Evolutionary conservation across 2,329 filamentous ascomycete genomes (phyloP).

Genomic region (Claviceps lovelessii): DNA sequence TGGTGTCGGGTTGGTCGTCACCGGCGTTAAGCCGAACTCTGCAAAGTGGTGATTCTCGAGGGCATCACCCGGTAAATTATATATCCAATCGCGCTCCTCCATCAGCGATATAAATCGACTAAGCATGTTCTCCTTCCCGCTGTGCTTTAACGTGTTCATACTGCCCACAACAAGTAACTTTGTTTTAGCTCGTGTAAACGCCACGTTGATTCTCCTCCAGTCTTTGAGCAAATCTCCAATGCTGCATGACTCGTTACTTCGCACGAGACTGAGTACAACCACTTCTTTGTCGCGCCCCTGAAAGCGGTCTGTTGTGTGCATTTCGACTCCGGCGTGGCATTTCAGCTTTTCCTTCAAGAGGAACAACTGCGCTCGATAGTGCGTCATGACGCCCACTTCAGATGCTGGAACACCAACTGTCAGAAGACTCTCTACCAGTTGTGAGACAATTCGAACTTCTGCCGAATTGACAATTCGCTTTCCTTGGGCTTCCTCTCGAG

Average conservation of each 20-base stretch:
- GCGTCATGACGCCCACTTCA: slow-evolving; percentile 89
- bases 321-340: slow-evolving; percentile 54
- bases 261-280: slow-evolving; percentile 72
- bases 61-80: slow-evolving; percentile 52
- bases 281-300: slow-evolving; percentile 94
- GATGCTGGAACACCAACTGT: slow-evolving; percentile 56
- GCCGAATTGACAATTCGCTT: slow-evolving; percentile 76
- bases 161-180: slow-evolving; percentile 85
- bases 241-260: slow-evolving; percentile 65
- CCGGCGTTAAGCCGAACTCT: slow-evolving; percentile 33
- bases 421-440: slow-evolving; percentile 69
- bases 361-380: slow-evolving; percentile 85
- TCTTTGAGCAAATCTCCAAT: slow-evolving; percentile 90
- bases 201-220: slow-evolving; percentile 88
- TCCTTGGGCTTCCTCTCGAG: slow-evolving; percentile 61
- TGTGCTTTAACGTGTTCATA: slow-evolving; percentile 59
- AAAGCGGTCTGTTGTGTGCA: slow-evolving; percentile 94
- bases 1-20: slow-evolving; percentile 9
- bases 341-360: slow-evolving; percentile 62
- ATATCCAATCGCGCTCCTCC: slow-evolving; percentile 64
- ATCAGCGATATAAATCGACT: slow-evolving; percentile 63
- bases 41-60: slow-evolving; percentile 56
- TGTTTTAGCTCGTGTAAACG: slow-evolving; percentile 80
- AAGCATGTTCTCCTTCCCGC: slow-evolving; percentile 62
- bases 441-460: slow-evolving; percentile 65